Evolutionary conservation across 495 filamentous ascomycete genomes (phyloP).

Genomic region (Penicillium fimorum): DNA sequence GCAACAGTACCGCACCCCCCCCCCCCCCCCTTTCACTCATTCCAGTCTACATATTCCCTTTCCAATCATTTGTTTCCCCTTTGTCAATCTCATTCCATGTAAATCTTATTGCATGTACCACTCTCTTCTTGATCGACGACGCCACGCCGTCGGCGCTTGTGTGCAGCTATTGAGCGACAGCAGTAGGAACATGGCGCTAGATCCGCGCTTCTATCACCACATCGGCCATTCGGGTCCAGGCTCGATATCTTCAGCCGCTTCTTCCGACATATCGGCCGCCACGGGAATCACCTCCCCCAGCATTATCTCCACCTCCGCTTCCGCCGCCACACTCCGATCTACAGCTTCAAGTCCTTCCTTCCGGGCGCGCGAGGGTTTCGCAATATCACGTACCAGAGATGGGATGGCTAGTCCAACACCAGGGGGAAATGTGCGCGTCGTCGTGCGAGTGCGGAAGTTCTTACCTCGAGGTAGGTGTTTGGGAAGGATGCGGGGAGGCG

Average conservation of each 20-base stretch:
- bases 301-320: conserved; percentile 57
- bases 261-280: conserved; percentile 51
- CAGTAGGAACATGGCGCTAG: conserved; percentile 55
- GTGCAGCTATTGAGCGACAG: conserved; percentile 49
- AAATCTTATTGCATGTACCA: conserved; percentile 43
- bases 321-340: conserved; percentile 52
- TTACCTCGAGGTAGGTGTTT: conserved; percentile 73
- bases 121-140: conserved; percentile 40
- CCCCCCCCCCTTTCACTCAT: conserved; percentile 19
- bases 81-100: conserved; percentile 6
- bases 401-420: conserved; percentile 37
- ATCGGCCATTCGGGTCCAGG: conserved; percentile 41
- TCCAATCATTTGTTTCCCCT: conserved; percentile 3
- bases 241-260: conserved; percentile 58
- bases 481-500: background rate
- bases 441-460: conserved; percentile 89
- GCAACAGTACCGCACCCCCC: conserved; percentile 26
- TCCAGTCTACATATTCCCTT: conserved; percentile 13
- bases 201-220: conserved; percentile 55
- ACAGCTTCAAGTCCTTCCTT: conserved; percentile 61
- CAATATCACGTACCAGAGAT: conserved; percentile 38
- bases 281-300: conserved; percentile 52
- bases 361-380: conserved; percentile 66
- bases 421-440: conserved; percentile 90
- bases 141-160: conserved; percentile 45